Evolutionary conservation across 768 basidiomycete species (phyloP).

Genomic region (Cytidiella melzeri): DNA sequence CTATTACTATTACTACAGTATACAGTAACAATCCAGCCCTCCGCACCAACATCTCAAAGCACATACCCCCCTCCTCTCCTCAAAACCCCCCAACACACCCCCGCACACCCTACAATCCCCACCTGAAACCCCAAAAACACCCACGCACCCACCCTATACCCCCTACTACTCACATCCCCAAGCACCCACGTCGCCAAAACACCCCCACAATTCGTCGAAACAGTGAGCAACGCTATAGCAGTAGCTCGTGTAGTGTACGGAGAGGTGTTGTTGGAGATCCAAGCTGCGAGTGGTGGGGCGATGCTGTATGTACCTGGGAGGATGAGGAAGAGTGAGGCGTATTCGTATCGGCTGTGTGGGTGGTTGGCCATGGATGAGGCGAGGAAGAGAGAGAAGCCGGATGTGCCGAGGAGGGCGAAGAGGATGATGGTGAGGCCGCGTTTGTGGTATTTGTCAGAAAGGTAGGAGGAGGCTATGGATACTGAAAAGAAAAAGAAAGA

Average conservation of each 20-base stretch:
- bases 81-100: neutral
- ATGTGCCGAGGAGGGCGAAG: slow-evolving; percentile 34
- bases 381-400: slow-evolving; percentile 53
- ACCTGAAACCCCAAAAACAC: slow-evolving; percentile 32
- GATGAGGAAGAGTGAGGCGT: slow-evolving; percentile 51
- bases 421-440: slow-evolving; percentile 44
- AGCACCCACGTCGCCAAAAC: slow-evolving; percentile 59
- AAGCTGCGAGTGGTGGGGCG: slow-evolving; percentile 49
- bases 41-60: too few relatives aligned
- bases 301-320: slow-evolving; percentile 47
- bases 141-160: slow-evolving; percentile 42
- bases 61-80: too few relatives aligned
- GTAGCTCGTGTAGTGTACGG: slow-evolving; percentile 46
- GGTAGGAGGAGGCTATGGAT: slow-evolving; percentile 35
- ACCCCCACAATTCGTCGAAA: slow-evolving; percentile 53
- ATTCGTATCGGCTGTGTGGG: slow-evolving; percentile 35
- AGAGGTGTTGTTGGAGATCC: slow-evolving; percentile 52
- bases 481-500: slow-evolving; percentile 20
- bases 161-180: slow-evolving; percentile 43
- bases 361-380: slow-evolving; percentile 19
- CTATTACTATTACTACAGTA: too few relatives aligned
- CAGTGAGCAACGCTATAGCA: slow-evolving; percentile 49
- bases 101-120: slow-evolving; percentile 21
- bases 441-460: slow-evolving; percentile 48
- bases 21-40: too few relatives aligned